Evolutionary conservation across 768 basidiomycete species (phyloP).

Genomic region (Cystofilobasidium ferigula): DNA sequence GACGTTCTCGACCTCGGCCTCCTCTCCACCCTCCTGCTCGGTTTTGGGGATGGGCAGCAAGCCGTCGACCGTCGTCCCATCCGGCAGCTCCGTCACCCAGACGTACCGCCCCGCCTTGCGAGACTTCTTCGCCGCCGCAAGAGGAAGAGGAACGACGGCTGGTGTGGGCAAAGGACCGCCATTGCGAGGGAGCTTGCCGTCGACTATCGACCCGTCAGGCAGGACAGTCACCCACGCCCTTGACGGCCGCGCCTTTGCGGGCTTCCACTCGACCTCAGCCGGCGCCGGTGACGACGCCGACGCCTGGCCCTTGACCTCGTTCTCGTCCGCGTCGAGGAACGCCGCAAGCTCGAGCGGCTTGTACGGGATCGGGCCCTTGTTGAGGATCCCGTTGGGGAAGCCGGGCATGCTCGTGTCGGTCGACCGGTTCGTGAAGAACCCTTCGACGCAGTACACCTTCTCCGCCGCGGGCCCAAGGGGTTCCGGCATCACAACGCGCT

Average conservation of each 20-base stretch:
- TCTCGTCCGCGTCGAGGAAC: not conserved
- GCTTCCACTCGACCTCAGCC: too few species aligned
- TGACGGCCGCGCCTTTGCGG: not conserved
- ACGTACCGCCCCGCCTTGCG: not conserved
- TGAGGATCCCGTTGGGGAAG: not conserved
- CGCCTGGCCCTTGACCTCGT: not conserved
- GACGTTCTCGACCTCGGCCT: not conserved
- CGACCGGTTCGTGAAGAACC: not conserved
- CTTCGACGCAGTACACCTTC: conserved; percentile 7
- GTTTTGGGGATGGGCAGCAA: not conserved
- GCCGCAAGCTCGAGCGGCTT: not conserved
- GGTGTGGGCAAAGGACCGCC: not conserved
- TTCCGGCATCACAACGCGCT: not conserved
- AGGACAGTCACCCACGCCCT: conserved; percentile 3
- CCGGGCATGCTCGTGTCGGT: not conserved
- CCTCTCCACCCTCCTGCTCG: not conserved
- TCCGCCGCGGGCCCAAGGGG: conserved; percentile 1
- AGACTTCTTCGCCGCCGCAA: not conserved
- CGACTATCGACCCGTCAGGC: conserved; percentile 12
- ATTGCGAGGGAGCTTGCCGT: not conserved
- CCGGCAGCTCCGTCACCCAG: conserved; percentile 14
- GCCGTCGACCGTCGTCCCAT: conserved; percentile 13
- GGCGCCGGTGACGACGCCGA: not conserved
- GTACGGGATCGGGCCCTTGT: not conserved
- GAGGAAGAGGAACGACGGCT: too few species aligned